Conservation (phyloP, 2,329 filamentous ascomycete species). For the Penicillium sp. region DNA sequence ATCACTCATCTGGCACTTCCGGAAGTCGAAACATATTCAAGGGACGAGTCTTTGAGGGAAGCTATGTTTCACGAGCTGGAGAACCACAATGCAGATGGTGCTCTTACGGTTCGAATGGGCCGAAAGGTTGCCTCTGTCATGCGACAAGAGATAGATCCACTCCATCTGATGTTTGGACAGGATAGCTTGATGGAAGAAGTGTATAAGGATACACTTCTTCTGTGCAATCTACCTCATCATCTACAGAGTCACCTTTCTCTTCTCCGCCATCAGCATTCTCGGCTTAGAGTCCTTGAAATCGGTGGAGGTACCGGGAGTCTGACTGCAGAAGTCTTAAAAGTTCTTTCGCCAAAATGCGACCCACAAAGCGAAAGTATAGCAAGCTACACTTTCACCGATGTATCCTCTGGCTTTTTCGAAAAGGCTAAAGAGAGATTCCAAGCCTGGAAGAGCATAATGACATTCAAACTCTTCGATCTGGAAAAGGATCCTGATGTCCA, state of each 20-base stretch:
- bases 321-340: constrained; percentile 25
- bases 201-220: constrained; percentile 32
- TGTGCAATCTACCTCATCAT: constrained; percentile 27
- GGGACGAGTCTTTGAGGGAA: constrained; percentile 26
- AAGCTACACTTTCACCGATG: constrained; percentile 37
- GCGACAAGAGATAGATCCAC: constrained; percentile 33
- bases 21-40: constrained; percentile 24
- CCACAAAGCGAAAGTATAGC: constrained; percentile 13
- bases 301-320: constrained; percentile 37
- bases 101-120: constrained; percentile 36
- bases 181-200: constrained; percentile 35
- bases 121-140: constrained; percentile 34
- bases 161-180: constrained; percentile 40
- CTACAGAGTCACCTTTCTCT: constrained; percentile 23
- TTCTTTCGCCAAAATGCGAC: constrained; percentile 17
- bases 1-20: constrained; percentile 30
- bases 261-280: constrained; percentile 25
- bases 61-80: constrained; percentile 27
- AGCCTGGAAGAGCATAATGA: constrained; percentile 28
- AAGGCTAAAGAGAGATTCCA: constrained; percentile 31
- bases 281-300: constrained; percentile 28
- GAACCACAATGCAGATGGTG: constrained; percentile 32
- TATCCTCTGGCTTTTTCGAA: constrained; percentile 36
- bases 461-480: constrained; percentile 36
- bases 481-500: constrained; percentile 31